phyloP scores from a whole-genome alignment of 1,284 basidiomycete species.

The Sporisorium iseilematis-ciliati region DNA sequence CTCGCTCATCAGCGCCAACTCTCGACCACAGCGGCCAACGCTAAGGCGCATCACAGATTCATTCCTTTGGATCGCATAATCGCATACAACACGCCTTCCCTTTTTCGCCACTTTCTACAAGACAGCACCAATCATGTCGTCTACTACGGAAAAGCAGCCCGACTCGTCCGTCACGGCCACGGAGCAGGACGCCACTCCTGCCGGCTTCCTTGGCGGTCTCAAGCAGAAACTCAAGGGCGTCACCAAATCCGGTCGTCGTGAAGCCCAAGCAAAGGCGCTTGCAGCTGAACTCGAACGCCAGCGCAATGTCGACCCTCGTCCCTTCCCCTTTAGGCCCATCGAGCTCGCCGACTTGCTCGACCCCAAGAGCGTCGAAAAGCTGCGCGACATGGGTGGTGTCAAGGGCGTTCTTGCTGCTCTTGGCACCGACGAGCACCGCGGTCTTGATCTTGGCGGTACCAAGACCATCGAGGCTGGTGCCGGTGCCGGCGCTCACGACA shows the following conservation, averaged over 20 bases:
- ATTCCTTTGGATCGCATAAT: not conserved
- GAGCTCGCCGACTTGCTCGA: slow-evolving; percentile 88
- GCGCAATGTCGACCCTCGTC: slow-evolving; percentile 59
- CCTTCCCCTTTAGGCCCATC: slow-evolving; percentile 74
- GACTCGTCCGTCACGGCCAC: slow-evolving; percentile 7
- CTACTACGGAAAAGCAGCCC: slow-evolving; percentile 20
- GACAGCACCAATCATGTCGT: slow-evolving; percentile 7
- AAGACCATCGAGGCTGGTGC: slow-evolving; percentile 38
- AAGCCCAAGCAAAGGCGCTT: slow-evolving; percentile 52
- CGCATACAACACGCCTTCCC: not conserved
- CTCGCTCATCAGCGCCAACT: slow-evolving; percentile 16
- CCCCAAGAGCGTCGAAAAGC: slow-evolving; percentile 80
- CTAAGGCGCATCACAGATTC: not conserved
- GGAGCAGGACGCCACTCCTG: slow-evolving; percentile 3
- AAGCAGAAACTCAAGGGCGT: slow-evolving; percentile 44
- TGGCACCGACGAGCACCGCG: slow-evolving; percentile 76
- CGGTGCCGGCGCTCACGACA: slow-evolving; percentile 23
- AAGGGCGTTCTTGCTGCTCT: slow-evolving; percentile 79
- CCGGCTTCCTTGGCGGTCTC: slow-evolving; percentile 32
- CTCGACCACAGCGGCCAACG: not conserved
- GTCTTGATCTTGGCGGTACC: slow-evolving; percentile 54
- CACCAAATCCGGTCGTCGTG: slow-evolving; percentile 46
- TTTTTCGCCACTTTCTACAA: not conserved
- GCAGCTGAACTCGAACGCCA: slow-evolving; percentile 53
- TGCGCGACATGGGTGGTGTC: slow-evolving; percentile 82